Percentiles rank a stretch among this genome's conserved stretches.
Conservation (phyloP, 2,329 filamentous ascomycete genomes). For the Colletotrichum godetiae region DNA sequence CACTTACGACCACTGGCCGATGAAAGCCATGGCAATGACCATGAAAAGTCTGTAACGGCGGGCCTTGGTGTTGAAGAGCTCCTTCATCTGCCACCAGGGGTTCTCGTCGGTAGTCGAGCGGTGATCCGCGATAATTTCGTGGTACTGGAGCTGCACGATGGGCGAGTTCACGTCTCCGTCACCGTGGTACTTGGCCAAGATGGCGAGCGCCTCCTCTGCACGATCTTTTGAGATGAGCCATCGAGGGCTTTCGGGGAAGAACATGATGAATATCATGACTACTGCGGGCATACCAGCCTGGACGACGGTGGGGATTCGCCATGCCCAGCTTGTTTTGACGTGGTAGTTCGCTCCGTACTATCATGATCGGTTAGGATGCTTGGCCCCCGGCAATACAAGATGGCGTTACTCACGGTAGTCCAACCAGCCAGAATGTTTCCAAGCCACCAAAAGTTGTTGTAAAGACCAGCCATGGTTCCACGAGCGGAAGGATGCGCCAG, state of each 20-base stretch:
- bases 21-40: constrained; percentile 63
- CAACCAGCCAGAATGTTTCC: constrained; percentile 58
- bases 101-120: constrained; percentile 63
- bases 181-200: constrained; percentile 70
- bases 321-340: constrained; percentile 55
- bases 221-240: constrained; percentile 77
- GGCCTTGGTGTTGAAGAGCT: constrained; percentile 60
- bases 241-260: constrained; percentile 78
- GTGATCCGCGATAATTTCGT: constrained; percentile 65
- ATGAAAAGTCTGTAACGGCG: constrained; percentile 61
- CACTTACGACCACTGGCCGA: constrained; percentile 54
- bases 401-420: constrained; percentile 36
- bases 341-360: constrained; percentile 48
- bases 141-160: constrained; percentile 67
- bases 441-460: constrained; percentile 27
- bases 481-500: constrained; percentile 72
- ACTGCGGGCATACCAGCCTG: constrained; percentile 55
- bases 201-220: constrained; percentile 64
- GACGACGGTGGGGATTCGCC: constrained; percentile 68
- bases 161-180: constrained; percentile 64
- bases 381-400: neutral
- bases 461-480: constrained; percentile 63
- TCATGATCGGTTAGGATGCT: constrained; percentile 47
- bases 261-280: constrained; percentile 69
- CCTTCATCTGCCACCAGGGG: constrained; percentile 69